Base-by-base conservation (phyloP, 2,329 filamentous ascomycete genomes). In the Verticillium albo-atrum region DNA sequence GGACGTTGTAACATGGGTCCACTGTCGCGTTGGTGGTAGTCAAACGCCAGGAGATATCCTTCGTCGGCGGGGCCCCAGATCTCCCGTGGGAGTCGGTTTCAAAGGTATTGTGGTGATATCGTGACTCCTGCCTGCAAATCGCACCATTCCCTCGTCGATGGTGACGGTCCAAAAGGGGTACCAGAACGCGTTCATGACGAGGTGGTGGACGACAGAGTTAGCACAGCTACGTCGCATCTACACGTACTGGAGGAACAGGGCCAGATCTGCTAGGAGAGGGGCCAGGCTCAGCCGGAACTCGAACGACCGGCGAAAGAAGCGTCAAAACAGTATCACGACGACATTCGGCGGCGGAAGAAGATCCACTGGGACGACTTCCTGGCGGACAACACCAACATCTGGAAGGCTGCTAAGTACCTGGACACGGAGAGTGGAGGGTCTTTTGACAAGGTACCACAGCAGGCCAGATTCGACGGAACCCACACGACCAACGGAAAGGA, bases 191-290 rank as follows among this genome's bases (percentile, higher is more conserved):
- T 17, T 12, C 9, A n/a, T n/a, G n/a, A n/a, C n/a, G 58, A 58
- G 68, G 54, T 73, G 65, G 68, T 71, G 67, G 69, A 68, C 63
- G 9, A 61, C 60, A 7, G 67, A 71, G 56, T 62, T 71, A 2
- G 70, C 66, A 15, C 62, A 68, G 54, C 65, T 72, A 7, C 66
- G 67, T 12, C 59, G 59, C n/a, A 63, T 68, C 28, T 64, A 71
- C 61, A 68, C 64, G 15, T 56, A 67, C 52, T 71, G 60, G 65
- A 67, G 68, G 28, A 71, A 68, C 56, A 61, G 58, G n/a, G 67
- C 67, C 17, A 65, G 66, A 54, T 55, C 65, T 23, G 54, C 64
- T 56, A 57, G 37, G 15, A 27, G 37, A 23, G 35, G 20, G 37
- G 54, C n/a, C 54, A 34, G 35, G 32, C 32, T 9, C 14, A 34